These are phyloP conservation scores for Corchorus olitorius DNA, from an alignment of 345 rosid genomes.

Conservation along the genomic window DNA sequence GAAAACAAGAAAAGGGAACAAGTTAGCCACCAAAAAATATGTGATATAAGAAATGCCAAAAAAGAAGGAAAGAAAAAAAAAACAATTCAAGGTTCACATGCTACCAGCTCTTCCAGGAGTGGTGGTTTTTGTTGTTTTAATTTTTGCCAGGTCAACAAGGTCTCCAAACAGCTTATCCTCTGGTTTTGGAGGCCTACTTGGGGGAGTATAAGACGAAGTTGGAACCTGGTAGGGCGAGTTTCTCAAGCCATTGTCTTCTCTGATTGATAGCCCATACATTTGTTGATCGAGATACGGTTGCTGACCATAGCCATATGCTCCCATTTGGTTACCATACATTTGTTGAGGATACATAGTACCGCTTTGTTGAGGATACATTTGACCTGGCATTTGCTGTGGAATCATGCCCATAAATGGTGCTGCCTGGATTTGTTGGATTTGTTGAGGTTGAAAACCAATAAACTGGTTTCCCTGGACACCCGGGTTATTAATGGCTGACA, in stretches of 20 bases:
- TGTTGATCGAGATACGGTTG: conserved; percentile 76
- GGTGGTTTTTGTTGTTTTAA: conserved; percentile 66
- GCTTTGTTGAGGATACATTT: conserved; percentile 64
- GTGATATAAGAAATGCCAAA: not conserved
- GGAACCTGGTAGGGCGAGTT: conserved; percentile 55
- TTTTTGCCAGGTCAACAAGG: conserved; percentile 86
- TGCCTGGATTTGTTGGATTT: conserved; percentile 53
- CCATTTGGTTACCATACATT: conserved; percentile 66
- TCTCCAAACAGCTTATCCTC: conserved; percentile 96
- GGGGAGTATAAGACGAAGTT: conserved; percentile 54
- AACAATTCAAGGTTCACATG: conserved; percentile 48
- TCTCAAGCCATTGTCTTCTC: conserved; percentile 51
- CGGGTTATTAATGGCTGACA: conserved; percentile 29
- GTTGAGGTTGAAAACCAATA: conserved; percentile 47
- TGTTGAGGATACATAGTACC: conserved; percentile 59
- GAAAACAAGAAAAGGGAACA: not conserved
- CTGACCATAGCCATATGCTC: conserved; percentile 73
- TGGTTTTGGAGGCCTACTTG: conserved; percentile 63
- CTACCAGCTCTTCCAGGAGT: conserved; percentile 78
- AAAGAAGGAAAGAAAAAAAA: not conserved
- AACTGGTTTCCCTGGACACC: conserved; percentile 41
- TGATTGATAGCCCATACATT: conserved; percentile 70
- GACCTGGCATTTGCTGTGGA: conserved; percentile 54
- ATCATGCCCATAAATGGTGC: conserved; percentile 62
- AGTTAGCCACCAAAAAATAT: conserved; percentile 22